phyloP scores from a whole-genome alignment of 495 filamentous ascomycete genomes.

The Astrothelium subdiscretum region DNA sequence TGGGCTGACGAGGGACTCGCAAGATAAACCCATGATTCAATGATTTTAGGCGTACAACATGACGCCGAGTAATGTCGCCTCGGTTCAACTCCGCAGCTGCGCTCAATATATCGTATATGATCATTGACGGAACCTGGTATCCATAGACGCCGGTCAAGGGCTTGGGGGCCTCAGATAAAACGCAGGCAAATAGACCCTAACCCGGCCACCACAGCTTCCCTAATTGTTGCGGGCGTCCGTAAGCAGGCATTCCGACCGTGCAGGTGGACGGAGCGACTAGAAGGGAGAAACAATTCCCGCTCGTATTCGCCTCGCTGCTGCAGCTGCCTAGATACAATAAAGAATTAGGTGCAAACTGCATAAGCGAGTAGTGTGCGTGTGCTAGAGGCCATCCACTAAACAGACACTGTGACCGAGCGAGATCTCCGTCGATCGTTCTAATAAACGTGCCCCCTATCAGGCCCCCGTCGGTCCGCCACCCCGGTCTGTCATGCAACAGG shows the following conservation, averaged over 20 bases:
- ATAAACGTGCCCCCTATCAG: too few relatives aligned
- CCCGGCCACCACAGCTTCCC: too few relatives aligned
- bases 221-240: background rate
- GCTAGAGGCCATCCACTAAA: background rate
- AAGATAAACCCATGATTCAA: too few relatives aligned
- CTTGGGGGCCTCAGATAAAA: too few relatives aligned
- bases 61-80: background rate
- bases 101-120: background rate
- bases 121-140: background rate
- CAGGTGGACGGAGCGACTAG: too few relatives aligned
- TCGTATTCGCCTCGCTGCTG: background rate
- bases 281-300: too few relatives aligned
- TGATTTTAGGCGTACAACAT: background rate
- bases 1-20: background rate
- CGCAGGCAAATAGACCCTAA: too few relatives aligned
- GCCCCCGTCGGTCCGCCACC: background rate
- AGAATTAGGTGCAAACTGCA: slow-evolving; percentile 2
- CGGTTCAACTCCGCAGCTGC: background rate
- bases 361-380: background rate
- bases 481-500: background rate
- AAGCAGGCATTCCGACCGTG: background rate
- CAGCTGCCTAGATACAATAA: slow-evolving; percentile 2
- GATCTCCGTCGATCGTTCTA: background rate
- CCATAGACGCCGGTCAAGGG: background rate
- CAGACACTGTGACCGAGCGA: background rate